Evolutionary conservation across 2,329 filamentous ascomycete species (phyloP).

Genomic region (Exophiala dermatitidis): DNA sequence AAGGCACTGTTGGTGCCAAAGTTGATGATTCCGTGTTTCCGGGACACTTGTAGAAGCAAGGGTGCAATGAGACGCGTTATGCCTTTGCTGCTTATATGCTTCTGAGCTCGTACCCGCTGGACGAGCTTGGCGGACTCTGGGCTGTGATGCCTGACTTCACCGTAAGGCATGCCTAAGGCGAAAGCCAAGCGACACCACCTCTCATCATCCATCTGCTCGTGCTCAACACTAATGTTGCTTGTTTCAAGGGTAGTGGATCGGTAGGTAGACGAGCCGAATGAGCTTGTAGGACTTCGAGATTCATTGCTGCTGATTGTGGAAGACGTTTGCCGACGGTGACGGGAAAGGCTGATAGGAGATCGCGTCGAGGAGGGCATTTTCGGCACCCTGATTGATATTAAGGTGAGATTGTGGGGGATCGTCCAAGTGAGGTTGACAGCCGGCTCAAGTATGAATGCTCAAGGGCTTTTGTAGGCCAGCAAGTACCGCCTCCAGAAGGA

Average conservation of each 20-base stretch:
- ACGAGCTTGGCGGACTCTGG: conserved; percentile 16
- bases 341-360: background rate
- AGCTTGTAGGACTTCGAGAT: background rate
- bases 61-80: conserved; percentile 14
- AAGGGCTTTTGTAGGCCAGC: background rate
- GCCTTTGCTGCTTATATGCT: conserved; percentile 11
- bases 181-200: conserved; percentile 23
- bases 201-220: conserved; percentile 21
- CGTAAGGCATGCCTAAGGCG: conserved; percentile 19
- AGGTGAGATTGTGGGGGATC: too few relatives aligned
- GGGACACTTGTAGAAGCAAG: conserved; percentile 15
- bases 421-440: background rate
- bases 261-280: conserved; percentile 14
- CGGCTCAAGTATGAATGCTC: background rate
- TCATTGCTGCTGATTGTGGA: conserved; percentile 1
- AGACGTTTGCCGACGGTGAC: conserved; percentile 7
- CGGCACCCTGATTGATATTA: background rate
- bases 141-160: conserved; percentile 11
- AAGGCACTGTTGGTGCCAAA: conserved; percentile 10
- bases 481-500: background rate
- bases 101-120: conserved; percentile 16
- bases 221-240: conserved; percentile 21
- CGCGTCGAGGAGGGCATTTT: conserved; percentile 4
- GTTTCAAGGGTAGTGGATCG: conserved; percentile 20
- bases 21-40: conserved; percentile 14